Evolutionary conservation across 768 basidiomycete genomes (phyloP), one percentile per base, ranked within the genome.

Genomic region (Stropharia rugosoannulata): DNA sequence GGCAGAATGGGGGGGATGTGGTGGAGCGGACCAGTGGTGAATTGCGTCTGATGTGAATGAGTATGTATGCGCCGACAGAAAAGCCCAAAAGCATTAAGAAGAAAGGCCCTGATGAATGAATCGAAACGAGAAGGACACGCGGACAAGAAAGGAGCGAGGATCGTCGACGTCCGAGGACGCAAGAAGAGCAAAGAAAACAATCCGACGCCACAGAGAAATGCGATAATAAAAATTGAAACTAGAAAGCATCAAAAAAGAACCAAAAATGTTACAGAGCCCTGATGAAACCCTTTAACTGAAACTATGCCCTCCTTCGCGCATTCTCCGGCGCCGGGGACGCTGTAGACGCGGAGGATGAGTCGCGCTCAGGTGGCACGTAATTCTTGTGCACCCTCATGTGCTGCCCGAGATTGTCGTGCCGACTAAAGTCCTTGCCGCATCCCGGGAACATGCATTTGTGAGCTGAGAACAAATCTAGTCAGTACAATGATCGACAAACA

Each of bases 341-440:
- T 37, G 55, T 51, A 18, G 59, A 49, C 40, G 11, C 18, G 35
- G 43, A 52, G 42, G 40, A 43, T 9, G 25, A 10, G 13, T 27
- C 38, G 40, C 27, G 40, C n/a, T 42, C 50, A 4, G 39, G 40
- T 59, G 62, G 70, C n/a, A 73, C 69, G 54, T 71, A 80, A 56
- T 79, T 78, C 62, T 80, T 81, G 72, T 93, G 91, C 41, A 93
- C 87, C 46, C 89, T 85, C 85, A 90, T 87, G 64, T 95, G 93
- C 71, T 95, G 93, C 43, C 86, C 84, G 44, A 95, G 81, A 66
- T 95, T 95, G 68, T 95, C 93, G 64, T 90, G 89, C 46, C 93
- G 79, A 64, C 87, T 89, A 66, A 95, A 95, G 60, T 85, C 85
- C 76, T 92, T 93, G 51, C 81, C 85, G 66, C 93, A 95, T 12